Percentiles rank a stretch among this genome's conserved stretches.
Evolutionary conservation across 2,329 filamentous ascomycete genomes (phyloP).

Genomic region (Cytospora schulzeri): DNA sequence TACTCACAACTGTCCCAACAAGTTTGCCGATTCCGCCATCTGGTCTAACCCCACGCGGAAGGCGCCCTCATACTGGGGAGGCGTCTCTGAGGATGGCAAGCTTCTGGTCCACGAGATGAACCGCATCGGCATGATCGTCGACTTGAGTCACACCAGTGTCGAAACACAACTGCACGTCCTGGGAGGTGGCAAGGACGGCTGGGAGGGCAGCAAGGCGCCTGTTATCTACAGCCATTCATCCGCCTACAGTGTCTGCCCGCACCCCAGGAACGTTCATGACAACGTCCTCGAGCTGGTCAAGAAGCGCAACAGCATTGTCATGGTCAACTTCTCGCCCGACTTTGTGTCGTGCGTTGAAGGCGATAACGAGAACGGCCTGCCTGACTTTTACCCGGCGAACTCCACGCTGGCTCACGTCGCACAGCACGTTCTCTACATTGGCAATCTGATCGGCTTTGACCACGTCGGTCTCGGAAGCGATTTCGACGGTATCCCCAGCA

Average conservation of each 20-base stretch:
- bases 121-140: constrained; percentile 89
- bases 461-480: constrained; percentile 89
- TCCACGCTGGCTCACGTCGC: constrained; percentile 77
- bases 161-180: constrained; percentile 88
- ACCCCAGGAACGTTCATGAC: constrained; percentile 89
- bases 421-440: constrained; percentile 81
- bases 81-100: constrained; percentile 71
- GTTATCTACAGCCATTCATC: constrained; percentile 90
- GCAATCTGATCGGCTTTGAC: constrained; percentile 79
- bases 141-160: constrained; percentile 74
- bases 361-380: constrained; percentile 63
- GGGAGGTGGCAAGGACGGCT: constrained; percentile 57
- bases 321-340: constrained; percentile 85
- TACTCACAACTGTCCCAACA: constrained; percentile 93
- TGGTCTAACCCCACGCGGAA: constrained; percentile 50
- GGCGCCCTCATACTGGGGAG: constrained; percentile 62
- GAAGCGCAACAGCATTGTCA: constrained; percentile 72
- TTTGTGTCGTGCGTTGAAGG: constrained; percentile 76
- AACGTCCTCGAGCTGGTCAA: constrained; percentile 78
- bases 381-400: constrained; percentile 66
- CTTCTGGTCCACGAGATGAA: constrained; percentile 86
- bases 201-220: constrained; percentile 75
- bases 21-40: constrained; percentile 82
- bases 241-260: constrained; percentile 77
- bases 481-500: constrained; percentile 74